A percentile compares a stretch with the other conserved stretches of the same genome.
Conservation (phyloP, 2,329 filamentous ascomycete species). For the Aspergillus uvarum region DNA sequence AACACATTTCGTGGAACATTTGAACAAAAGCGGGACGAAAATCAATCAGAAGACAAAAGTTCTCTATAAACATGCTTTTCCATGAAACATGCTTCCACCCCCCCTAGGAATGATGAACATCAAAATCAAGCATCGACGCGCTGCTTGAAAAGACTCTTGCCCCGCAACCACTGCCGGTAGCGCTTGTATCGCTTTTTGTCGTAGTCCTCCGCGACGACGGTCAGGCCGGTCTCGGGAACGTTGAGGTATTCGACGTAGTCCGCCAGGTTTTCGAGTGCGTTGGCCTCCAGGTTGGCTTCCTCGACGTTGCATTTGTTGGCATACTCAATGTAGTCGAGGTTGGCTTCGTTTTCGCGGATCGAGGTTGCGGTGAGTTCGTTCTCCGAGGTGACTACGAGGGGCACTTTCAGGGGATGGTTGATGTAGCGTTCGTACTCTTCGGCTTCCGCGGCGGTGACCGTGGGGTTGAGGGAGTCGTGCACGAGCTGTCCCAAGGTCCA, state of each 20-base stretch:
- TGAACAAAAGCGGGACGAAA: not conserved
- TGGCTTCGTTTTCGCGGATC: conserved; percentile 41
- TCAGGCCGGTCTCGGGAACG: conserved; percentile 78
- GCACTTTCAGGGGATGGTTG: conserved; percentile 82
- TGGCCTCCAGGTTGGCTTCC: conserved; percentile 46
- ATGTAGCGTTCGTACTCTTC: conserved; percentile 89
- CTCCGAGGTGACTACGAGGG: conserved; percentile 58
- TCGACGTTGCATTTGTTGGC: conserved; percentile 67
- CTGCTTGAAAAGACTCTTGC: conserved; percentile 96
- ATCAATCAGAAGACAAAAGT: not conserved
- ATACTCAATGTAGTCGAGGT: conserved; percentile 75
- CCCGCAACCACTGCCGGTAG: conserved; percentile 89
- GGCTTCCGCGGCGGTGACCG: conserved; percentile 71
- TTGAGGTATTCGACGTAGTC: conserved; percentile 76
- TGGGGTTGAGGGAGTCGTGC: conserved; percentile 79
- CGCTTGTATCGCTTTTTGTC: conserved; percentile 95
- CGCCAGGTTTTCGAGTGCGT: conserved; percentile 64
- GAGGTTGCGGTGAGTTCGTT: conserved; percentile 37
- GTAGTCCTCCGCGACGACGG: conserved; percentile 81
- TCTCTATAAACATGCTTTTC: too few species aligned
- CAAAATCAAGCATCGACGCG: conserved; percentile 50
- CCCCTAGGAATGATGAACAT: not conserved
- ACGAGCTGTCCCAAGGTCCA: conserved; percentile 88
- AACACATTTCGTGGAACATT: not conserved
- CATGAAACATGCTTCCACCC: not conserved